A percentile compares a stretch with the other conserved stretches of the same genome.
These are phyloP conservation scores for Colletotrichum kahawae DNA, from an alignment of 2,329 filamentous ascomycete species.

Conservation along the genomic window DNA sequence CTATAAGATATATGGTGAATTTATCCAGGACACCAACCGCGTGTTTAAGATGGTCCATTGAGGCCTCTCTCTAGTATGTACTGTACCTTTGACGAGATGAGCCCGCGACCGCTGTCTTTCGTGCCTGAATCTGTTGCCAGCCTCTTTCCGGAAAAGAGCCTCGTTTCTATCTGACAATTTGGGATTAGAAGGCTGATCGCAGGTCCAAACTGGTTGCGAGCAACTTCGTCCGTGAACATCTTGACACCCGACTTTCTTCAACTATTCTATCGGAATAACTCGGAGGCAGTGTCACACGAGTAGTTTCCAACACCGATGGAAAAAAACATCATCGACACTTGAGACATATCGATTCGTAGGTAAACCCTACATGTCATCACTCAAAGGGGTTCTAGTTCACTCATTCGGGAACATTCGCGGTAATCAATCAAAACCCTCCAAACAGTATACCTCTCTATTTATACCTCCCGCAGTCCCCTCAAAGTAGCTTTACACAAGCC, in stretches of 20 bases:
- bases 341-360: not conserved
- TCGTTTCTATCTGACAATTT: too few relatives aligned
- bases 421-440: too few relatives aligned
- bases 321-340: accelerated
- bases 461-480: not conserved
- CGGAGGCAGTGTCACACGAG: not conserved
- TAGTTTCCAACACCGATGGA: not conserved
- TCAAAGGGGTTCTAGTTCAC: not conserved
- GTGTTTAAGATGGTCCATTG: too few relatives aligned
- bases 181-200: not conserved
- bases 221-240: not conserved
- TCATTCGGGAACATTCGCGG: too few relatives aligned
- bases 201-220: accelerated
- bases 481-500: conserved; percentile 34
- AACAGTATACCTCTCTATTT: not conserved
- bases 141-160: too few relatives aligned
- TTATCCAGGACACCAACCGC: too few relatives aligned
- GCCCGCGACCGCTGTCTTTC: too few relatives aligned
- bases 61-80: too few relatives aligned
- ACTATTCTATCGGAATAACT: accelerated
- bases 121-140: too few relatives aligned
- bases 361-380: not conserved
- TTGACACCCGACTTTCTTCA: not conserved
- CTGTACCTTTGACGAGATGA: too few relatives aligned
- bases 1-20: too few relatives aligned